Evolutionary conservation across 768 basidiomycete genomes (phyloP).

Genomic region (Neoboletus magnificus): DNA sequence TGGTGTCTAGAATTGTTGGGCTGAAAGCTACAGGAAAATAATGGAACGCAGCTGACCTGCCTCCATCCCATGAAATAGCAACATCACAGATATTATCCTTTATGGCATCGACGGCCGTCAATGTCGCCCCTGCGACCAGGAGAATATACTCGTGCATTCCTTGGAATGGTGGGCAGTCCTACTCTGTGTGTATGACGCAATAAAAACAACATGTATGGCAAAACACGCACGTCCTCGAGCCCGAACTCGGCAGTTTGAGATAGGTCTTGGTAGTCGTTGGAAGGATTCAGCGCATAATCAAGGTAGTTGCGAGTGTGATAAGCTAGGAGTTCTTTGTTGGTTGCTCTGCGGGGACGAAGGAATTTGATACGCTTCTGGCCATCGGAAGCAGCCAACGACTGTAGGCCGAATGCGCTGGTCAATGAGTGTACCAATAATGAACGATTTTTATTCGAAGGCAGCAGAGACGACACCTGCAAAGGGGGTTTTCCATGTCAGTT

Average conservation of each 20-base stretch:
- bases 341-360: slow-evolving; percentile 54
- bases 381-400: slow-evolving; percentile 31
- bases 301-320: slow-evolving; percentile 78
- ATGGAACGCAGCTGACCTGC: slow-evolving; percentile 46
- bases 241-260: slow-evolving; percentile 45
- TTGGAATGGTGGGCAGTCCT: slow-evolving; percentile 84
- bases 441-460: slow-evolving; percentile 68
- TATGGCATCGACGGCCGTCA: slow-evolving; percentile 68
- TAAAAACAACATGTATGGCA: background rate
- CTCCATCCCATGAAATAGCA: slow-evolving; percentile 90
- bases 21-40: background rate
- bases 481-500: background rate
- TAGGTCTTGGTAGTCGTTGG: slow-evolving; percentile 23
- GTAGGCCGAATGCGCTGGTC: slow-evolving; percentile 49
- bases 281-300: slow-evolving; percentile 48
- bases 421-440: slow-evolving; percentile 67
- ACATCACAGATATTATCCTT: slow-evolving; percentile 49
- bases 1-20: slow-evolving; percentile 59
- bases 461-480: slow-evolving; percentile 44
- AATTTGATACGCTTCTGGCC: slow-evolving; percentile 37
- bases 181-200: slow-evolving; percentile 2
- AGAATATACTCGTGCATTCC: slow-evolving; percentile 66
- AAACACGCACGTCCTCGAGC: slow-evolving; percentile 50
- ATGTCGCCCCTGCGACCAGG: slow-evolving; percentile 71
- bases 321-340: slow-evolving; percentile 49